These are phyloP conservation scores for Phytophthora lateralis DNA, from an alignment of 352 stramenopile genomes.

Conservation along the genomic window DNA sequence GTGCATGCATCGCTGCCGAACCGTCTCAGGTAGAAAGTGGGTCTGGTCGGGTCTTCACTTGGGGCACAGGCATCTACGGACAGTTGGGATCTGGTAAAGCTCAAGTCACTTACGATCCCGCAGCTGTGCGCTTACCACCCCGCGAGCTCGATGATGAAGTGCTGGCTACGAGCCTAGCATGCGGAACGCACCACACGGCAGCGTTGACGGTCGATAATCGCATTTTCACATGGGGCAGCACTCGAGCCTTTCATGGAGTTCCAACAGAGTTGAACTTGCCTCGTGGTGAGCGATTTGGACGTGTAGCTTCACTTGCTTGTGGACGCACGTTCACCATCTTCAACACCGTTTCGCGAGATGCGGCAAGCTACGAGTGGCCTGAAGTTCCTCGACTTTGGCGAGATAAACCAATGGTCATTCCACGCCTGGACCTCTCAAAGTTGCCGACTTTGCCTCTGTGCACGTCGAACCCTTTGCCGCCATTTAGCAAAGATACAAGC, in stretches of 20 bases:
- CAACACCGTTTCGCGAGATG: slow-evolving; percentile 60
- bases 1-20: slow-evolving; percentile 54
- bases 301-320: slow-evolving; percentile 67
- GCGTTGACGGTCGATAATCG: slow-evolving; percentile 54
- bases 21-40: slow-evolving; percentile 1
- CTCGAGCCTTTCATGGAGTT: slow-evolving; percentile 46
- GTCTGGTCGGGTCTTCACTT: slow-evolving; percentile 60
- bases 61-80: slow-evolving; percentile 77
- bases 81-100: slow-evolving; percentile 58
- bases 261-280: slow-evolving; percentile 43
- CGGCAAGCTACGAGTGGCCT: slow-evolving; percentile 61
- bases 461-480: slow-evolving; percentile 42
- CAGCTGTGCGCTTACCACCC: slow-evolving; percentile 33
- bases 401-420: slow-evolving; percentile 48
- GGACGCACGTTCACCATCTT: slow-evolving; percentile 78
- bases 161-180: slow-evolving; percentile 48
- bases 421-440: slow-evolving; percentile 50
- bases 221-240: slow-evolving; percentile 75
- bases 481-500: slow-evolving; percentile 34
- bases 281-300: slow-evolving; percentile 42
- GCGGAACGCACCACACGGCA: slow-evolving; percentile 71
- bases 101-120: slow-evolving; percentile 55
- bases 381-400: slow-evolving; percentile 60
- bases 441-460: slow-evolving; percentile 45
- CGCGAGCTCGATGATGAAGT: slow-evolving; percentile 49